A percentile compares a stretch with the other conserved stretches of the same genome.
These are phyloP conservation scores for Rhizopus sp. DNA, from an alignment of 371 early-diverging fungal genomes.

Conservation along the genomic window DNA sequence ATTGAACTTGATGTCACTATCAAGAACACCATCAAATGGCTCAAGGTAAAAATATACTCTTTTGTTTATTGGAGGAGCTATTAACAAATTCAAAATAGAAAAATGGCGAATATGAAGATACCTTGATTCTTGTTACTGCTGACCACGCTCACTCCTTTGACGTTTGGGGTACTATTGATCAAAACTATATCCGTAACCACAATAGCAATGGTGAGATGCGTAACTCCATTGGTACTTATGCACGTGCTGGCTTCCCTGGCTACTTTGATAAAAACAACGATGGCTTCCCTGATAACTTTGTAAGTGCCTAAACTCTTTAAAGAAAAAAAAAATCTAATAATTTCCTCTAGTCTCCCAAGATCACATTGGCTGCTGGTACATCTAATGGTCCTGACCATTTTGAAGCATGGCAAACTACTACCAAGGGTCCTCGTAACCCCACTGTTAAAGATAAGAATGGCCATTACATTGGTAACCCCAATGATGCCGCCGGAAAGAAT, in stretches of 20 bases:
- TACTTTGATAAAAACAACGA: constrained; percentile 64
- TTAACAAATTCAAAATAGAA: constrained; percentile 15
- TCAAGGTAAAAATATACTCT: constrained; percentile 31
- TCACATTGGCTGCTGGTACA: constrained; percentile 65
- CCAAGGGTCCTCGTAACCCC: constrained; percentile 46
- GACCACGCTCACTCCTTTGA: constrained; percentile 77
- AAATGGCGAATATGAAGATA: constrained; percentile 58
- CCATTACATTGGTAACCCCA: constrained; percentile 37
- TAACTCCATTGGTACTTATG: constrained; percentile 65
- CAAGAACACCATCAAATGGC: constrained; percentile 62
- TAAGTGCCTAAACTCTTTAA: background rate
- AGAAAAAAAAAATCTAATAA: background rate
- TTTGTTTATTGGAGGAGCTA: background rate
- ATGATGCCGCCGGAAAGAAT: constrained; percentile 40
- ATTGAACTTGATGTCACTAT: constrained; percentile 74
- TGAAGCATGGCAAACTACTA: constrained; percentile 61
- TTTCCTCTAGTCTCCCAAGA: constrained; percentile 41
- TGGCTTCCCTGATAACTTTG: constrained; percentile 70
- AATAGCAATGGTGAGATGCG: constrained; percentile 47
- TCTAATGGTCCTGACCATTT: constrained; percentile 58
- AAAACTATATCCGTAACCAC: constrained; percentile 21
- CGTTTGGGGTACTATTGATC: constrained; percentile 73
- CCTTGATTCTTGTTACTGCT: constrained; percentile 71
- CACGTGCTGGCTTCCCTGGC: constrained; percentile 67
- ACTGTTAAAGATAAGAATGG: constrained; percentile 27